Conservation (phyloP, 2,329 filamentous ascomycete species). For the Fusarium mangiferae region DNA sequence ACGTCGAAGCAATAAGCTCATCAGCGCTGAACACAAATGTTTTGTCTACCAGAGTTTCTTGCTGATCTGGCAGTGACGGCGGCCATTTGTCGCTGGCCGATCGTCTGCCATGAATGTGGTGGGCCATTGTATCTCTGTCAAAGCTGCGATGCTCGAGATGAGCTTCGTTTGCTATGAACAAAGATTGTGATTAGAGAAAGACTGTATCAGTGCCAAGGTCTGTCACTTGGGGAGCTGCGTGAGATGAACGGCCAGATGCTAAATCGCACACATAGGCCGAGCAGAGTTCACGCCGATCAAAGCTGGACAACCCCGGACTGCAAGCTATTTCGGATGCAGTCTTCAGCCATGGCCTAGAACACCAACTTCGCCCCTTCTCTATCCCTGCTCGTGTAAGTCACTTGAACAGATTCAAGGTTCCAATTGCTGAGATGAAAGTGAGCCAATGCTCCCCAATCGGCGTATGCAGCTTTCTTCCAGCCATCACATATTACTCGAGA, state of each 20-base stretch:
- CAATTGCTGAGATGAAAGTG: neutral
- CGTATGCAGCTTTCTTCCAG: neutral
- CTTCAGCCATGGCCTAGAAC: neutral
- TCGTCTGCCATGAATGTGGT: neutral
- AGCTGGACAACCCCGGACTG: neutral
- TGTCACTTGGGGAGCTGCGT: neutral
- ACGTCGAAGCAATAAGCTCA: neutral
- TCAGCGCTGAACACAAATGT: neutral
- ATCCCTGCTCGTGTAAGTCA: neutral
- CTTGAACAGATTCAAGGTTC: rapidly evolving
- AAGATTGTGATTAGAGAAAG: neutral
- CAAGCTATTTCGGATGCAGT: neutral
- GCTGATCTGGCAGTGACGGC: neutral
- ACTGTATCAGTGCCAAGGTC: rapidly evolving
- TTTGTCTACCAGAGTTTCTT: neutral
- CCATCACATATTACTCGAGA: neutral
- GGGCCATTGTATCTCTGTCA: neutral
- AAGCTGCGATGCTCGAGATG: neutral
- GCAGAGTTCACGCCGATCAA: neutral
- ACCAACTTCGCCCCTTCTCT: neutral
- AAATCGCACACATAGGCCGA: neutral
- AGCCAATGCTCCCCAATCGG: neutral
- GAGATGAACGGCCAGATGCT: neutral
- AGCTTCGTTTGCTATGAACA: neutral
- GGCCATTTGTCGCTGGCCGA: neutral